Percentiles rank a stretch among this genome's conserved stretches.
These are phyloP conservation scores for Pythium phragmiticola DNA, from an alignment of 352 stramenopile genomes.

Conservation along the genomic window DNA sequence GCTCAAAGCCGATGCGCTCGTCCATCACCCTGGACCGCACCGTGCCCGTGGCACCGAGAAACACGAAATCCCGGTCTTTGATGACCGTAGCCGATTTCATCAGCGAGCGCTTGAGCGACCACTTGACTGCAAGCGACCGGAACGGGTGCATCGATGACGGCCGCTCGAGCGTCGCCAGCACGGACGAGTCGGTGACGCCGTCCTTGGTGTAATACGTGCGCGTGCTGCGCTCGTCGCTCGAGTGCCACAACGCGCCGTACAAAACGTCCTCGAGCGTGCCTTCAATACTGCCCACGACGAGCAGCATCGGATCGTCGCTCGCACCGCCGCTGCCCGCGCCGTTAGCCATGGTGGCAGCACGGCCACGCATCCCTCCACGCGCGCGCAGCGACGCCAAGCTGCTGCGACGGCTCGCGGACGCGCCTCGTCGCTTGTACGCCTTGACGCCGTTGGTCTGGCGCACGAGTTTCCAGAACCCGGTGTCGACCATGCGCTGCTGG, in stretches of 20 bases:
- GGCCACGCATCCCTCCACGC: constrained; percentile 3
- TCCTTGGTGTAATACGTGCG: constrained; percentile 55
- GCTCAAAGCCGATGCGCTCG: constrained; percentile 59
- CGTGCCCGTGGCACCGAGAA: constrained; percentile 52
- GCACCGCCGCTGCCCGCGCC: constrained; percentile 5
- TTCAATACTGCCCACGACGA: constrained; percentile 44
- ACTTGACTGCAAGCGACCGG: constrained; percentile 64
- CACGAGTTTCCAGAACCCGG: constrained; percentile 41
- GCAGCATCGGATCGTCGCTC: constrained; percentile 27
- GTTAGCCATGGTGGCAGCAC: constrained; percentile 13
- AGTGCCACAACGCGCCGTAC: constrained; percentile 50
- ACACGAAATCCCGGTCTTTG: constrained; percentile 63
- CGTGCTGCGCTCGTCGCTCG: constrained; percentile 48
- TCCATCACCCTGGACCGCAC: constrained; percentile 31
- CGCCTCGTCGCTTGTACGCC: constrained; percentile 38
- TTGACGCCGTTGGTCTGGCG: constrained; percentile 49
- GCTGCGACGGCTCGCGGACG: not conserved
- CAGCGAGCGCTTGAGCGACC: constrained; percentile 30
- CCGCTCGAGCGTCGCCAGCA: constrained; percentile 45
- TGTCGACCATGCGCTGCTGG: constrained; percentile 24
- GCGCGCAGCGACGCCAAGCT: constrained; percentile 1
- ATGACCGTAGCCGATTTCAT: constrained; percentile 26
- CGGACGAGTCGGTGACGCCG: constrained; percentile 45
- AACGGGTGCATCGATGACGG: constrained; percentile 55
- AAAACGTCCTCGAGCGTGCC: constrained; percentile 64